Evolutionary conservation across 177 flowering plant species (phyloP), one percentile per base, ranked within the genome.

Genomic region (Tripterygium wilfordii): DNA sequence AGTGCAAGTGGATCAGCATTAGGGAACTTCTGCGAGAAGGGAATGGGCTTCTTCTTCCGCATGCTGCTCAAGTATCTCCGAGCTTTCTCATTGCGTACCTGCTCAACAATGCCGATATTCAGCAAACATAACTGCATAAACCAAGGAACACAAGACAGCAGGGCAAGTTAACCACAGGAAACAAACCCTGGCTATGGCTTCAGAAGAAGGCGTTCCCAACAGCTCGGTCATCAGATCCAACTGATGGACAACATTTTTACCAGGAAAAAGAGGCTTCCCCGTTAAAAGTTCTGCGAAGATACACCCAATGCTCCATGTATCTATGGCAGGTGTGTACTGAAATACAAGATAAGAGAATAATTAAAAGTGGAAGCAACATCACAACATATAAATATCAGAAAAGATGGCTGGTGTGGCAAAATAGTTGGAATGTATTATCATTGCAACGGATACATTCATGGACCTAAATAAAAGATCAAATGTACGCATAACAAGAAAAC

Each of bases 1-100:
- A 88, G 86, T 25, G 96, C 95, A 41, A 83, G 77, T 13, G 94
- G 98, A 58, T 91, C 95, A 16, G 26, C 44, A 41, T 20, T 10
- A 4, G 44, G 44, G 26, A 91, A 88, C 49, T 85, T 88, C 27
- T 88, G 94, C 40, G 94, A 64, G 40, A 92, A 77, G 49, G 90
- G 85, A 62, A 92, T 60, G 3, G 85, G 80, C 54, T 73, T 82
- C 65, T 92, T 92, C 77, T 60, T 85, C 41, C 94, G 65, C 96
- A 92, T 88, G 70, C 94, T 76, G 63, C 85, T 82, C 51, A 92
- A 70, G 61, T 92, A 92, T 70, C 94, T 77, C 35, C 96, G 72
- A n/a, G 98, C 98, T 49, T 92, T 92, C 63, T 91, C 98, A 72
- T 91, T 91, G 7, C 96, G 77, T 35, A 91, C 86, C 98, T 91